Percentiles rank a stretch among this genome's conserved stretches.
These are phyloP conservation scores for Mycena amicta DNA, from an alignment of 768 basidiomycete species.

Conservation along the genomic window DNA sequence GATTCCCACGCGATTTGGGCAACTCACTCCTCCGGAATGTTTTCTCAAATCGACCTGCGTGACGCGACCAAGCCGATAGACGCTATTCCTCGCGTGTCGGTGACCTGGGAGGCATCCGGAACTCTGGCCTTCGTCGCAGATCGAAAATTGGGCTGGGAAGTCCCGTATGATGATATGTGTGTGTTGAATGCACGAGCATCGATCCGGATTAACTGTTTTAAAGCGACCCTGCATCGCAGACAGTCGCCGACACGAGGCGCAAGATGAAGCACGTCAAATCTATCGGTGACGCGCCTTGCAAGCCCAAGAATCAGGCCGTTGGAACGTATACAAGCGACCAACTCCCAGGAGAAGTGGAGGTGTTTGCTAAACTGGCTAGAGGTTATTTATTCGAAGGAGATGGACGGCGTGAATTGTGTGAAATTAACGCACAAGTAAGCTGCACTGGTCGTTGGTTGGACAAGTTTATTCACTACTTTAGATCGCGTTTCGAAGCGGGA, in stretches of 20 bases:
- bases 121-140: constrained; percentile 70
- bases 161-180: constrained; percentile 83
- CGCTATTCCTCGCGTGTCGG: constrained; percentile 60
- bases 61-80: constrained; percentile 67
- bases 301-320: constrained; percentile 57
- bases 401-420: constrained; percentile 52
- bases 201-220: constrained; percentile 3
- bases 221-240: constrained; percentile 42
- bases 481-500: constrained; percentile 63
- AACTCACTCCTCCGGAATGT: constrained; percentile 73
- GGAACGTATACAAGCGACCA: constrained; percentile 49
- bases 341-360: constrained; percentile 45
- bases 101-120: constrained; percentile 69
- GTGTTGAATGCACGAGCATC: constrained; percentile 24
- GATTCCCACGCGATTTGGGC: constrained; percentile 76
- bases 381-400: constrained; percentile 58
- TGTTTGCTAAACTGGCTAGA: constrained; percentile 63
- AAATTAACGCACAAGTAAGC: constrained; percentile 59
- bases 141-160: constrained; percentile 52
- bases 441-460: neutral
- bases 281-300: constrained; percentile 58
- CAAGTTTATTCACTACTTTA: constrained; percentile 27
- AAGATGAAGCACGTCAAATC: constrained; percentile 47
- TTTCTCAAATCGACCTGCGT: constrained; percentile 78
- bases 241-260: constrained; percentile 33